Conservation (phyloP, 2,329 filamentous ascomycete genomes). For the Bimuria novae-zelandiae region DNA sequence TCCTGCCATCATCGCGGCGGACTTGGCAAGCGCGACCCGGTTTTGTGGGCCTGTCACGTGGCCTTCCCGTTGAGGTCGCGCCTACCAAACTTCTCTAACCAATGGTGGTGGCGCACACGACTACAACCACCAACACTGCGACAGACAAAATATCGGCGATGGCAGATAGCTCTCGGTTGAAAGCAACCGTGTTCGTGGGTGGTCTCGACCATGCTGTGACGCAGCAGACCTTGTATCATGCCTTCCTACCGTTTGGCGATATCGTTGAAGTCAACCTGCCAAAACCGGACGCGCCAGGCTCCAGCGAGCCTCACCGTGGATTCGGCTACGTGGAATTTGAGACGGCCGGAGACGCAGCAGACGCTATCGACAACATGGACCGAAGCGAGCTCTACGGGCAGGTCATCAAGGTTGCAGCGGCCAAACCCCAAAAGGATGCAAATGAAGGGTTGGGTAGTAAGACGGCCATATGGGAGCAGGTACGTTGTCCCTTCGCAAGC, state of each 20-base stretch:
- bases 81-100: constrained; percentile 15
- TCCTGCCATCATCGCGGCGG: constrained; percentile 32
- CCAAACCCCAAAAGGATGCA: constrained; percentile 87
- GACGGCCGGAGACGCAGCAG: constrained; percentile 79
- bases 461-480: constrained; percentile 96
- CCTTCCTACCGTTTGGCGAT: constrained; percentile 96
- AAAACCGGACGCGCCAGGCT: constrained; percentile 80
- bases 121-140: constrained; percentile 3
- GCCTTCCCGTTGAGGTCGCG: background rate
- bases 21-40: constrained; percentile 11
- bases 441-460: constrained; percentile 90
- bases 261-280: constrained; percentile 90
- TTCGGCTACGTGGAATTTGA: constrained; percentile 98
- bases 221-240: constrained; percentile 75
- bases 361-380: constrained; percentile 99
- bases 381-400: constrained; percentile 93
- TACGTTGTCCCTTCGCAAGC: constrained; percentile 50
- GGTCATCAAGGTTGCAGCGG: constrained; percentile 87
- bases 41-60: constrained; percentile 22
- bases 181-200: constrained; percentile 90
- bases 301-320: constrained; percentile 79
- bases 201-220: constrained; percentile 83
- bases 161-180: constrained; percentile 82
- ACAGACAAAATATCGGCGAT: constrained; percentile 56
- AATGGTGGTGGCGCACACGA: constrained; percentile 11